These are phyloP conservation scores for Alternaria sp. DNA, from an alignment of 2,329 filamentous ascomycete genomes.

Conservation along the genomic window DNA sequence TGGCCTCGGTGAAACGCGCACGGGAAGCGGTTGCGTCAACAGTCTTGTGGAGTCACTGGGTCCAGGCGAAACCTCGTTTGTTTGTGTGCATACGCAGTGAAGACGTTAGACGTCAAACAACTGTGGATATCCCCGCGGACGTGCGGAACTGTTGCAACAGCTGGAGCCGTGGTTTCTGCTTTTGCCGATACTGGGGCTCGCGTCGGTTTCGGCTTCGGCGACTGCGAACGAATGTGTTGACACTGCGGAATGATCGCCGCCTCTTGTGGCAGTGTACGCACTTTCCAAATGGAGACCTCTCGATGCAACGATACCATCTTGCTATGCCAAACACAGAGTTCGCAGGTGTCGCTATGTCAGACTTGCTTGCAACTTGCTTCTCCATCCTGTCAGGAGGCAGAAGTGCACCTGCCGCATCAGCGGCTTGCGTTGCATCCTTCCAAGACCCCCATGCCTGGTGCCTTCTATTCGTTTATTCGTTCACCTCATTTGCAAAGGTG, in stretches of 20 bases:
- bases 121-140: background rate
- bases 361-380: background rate
- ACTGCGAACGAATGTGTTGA: background rate
- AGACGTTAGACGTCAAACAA: constrained; percentile 10
- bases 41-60: background rate
- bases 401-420: background rate
- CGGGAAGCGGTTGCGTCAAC: constrained; percentile 6
- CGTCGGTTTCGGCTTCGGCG: background rate
- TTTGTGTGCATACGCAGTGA: constrained; percentile 7
- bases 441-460: background rate
- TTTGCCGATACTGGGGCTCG: background rate
- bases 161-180: constrained; percentile 1
- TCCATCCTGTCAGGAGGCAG: background rate
- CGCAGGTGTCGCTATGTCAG: background rate
- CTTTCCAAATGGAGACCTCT: background rate
- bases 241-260: background rate
- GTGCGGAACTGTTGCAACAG: constrained; percentile 5
- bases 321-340: background rate
- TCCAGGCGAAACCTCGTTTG: constrained; percentile 3
- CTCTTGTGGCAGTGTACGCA: background rate
- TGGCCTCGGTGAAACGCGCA: constrained; percentile 5
- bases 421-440: background rate
- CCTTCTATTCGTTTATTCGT: background rate
- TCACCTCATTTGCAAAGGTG: background rate
- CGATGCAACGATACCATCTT: background rate